These are phyloP conservation scores for Misopates orontium DNA, from an alignment of 257 asterid genomes.

Conservation along the genomic window DNA sequence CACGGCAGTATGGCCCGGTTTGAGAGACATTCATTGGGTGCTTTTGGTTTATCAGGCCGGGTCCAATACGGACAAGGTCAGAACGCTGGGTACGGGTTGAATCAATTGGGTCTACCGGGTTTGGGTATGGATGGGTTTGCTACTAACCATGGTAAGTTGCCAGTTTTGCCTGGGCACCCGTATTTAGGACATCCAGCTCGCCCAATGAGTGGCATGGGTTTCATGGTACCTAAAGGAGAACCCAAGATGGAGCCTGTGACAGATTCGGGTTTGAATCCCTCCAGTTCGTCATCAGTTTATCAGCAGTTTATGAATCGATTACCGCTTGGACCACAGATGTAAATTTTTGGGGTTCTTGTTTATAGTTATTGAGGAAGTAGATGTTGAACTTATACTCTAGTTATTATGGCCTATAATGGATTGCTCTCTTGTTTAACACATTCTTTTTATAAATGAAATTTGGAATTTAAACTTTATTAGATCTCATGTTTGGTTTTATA, in stretches of 20 bases:
- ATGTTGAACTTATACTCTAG: conserved; percentile 1
- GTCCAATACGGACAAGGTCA: conserved; percentile 49
- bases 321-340: conserved; percentile 72
- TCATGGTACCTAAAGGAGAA: conserved; percentile 58
- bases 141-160: conserved; percentile 43
- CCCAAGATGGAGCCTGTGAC: conserved; percentile 52
- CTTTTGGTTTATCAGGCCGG: conserved; percentile 41
- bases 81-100: conserved; percentile 53
- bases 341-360: conserved; percentile 31
- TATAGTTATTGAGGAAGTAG: conserved; percentile 4
- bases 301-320: conserved; percentile 64
- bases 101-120: conserved; percentile 44
- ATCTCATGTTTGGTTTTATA: too few relatives aligned
- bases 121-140: conserved; percentile 48
- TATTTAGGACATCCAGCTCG: conserved; percentile 46
- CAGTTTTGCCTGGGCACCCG: conserved; percentile 38
- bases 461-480: neutral
- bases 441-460: conserved; percentile 19
- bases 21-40: conserved; percentile 44
- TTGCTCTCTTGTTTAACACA: conserved; percentile 4
- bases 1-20: conserved; percentile 46
- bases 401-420: neutral
- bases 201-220: conserved; percentile 36
- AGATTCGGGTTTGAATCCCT: conserved; percentile 45
- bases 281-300: conserved; percentile 49